Percentiles rank a stretch among this genome's conserved stretches.
Conservation (phyloP, 106 monocot genomes). For the Dactylorhiza incarnata region DNA sequence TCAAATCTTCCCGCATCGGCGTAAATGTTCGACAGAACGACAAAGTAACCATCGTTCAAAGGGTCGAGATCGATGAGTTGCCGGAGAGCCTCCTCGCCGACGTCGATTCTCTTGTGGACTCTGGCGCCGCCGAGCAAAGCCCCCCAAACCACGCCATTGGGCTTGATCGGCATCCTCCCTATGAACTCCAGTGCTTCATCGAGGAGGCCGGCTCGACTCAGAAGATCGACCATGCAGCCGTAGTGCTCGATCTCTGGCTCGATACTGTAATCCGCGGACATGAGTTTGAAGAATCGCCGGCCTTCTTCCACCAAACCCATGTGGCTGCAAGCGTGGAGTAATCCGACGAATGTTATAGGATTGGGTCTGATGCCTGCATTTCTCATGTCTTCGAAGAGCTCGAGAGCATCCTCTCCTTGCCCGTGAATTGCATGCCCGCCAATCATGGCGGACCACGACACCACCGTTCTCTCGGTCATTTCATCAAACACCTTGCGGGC, state of each 20-base stretch:
- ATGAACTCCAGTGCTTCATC: constrained; percentile 54
- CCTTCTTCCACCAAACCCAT: constrained; percentile 56
- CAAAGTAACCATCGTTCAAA: constrained; percentile 57
- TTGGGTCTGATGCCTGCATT: constrained; percentile 32
- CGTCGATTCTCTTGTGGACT: constrained; percentile 46
- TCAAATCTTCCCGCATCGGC: constrained; percentile 42
- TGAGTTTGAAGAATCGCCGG: constrained; percentile 28
- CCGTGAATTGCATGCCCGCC: constrained; percentile 46
- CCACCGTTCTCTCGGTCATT: constrained; percentile 32
- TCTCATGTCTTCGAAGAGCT: constrained; percentile 47
- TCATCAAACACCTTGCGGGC: constrained; percentile 35
- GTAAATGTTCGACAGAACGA: constrained; percentile 74
- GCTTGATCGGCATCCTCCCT: constrained; percentile 38
- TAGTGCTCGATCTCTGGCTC: constrained; percentile 62
- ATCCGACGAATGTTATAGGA: constrained; percentile 49
- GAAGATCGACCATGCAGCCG: constrained; percentile 73
- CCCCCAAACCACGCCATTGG: constrained; percentile 60
- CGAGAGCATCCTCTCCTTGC: constrained; percentile 38
- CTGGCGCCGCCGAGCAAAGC: constrained; percentile 61
- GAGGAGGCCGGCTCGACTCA: constrained; percentile 50
- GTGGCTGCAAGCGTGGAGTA: constrained; percentile 72
- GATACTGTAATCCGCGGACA: constrained; percentile 34
- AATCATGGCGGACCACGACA: constrained; percentile 64
- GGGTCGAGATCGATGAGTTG: constrained; percentile 47
- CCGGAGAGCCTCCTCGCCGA: constrained; percentile 40